phyloP scores from a whole-genome alignment of 169 alveolate species.

The Eimeria tenella region DNA sequence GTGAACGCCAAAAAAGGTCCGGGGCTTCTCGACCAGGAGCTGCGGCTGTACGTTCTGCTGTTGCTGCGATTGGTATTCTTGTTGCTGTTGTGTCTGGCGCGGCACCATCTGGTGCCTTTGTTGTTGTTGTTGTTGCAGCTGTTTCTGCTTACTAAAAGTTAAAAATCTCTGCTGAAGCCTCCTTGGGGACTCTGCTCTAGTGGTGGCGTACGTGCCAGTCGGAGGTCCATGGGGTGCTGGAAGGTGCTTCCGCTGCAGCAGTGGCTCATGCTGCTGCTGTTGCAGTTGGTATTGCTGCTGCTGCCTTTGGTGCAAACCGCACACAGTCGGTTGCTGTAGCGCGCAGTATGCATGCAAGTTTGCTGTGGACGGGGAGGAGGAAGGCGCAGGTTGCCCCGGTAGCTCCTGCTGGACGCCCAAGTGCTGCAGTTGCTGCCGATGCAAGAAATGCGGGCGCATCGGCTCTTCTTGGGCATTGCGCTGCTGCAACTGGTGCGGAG shows the following conservation, averaged over 20 bases:
- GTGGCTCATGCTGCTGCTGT: background rate
- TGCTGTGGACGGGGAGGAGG: background rate
- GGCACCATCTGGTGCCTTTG: background rate
- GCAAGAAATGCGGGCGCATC: background rate
- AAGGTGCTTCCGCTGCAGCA: background rate
- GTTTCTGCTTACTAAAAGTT: background rate
- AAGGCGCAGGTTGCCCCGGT: background rate
- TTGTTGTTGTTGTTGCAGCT: constrained; percentile 21
- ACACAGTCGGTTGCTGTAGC: background rate
- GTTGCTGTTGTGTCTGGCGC: constrained; percentile 8
- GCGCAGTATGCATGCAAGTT: background rate
- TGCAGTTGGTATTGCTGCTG: constrained; percentile 5
- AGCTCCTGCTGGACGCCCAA: background rate
- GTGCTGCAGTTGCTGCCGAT: background rate
- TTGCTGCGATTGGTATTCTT: background rate
- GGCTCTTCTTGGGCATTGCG: background rate
- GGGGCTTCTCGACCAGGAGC: constrained; percentile 1
- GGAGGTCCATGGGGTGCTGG: background rate
- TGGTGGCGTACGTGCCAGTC: constrained; percentile 33
- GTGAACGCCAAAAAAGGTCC: constrained; percentile 34
- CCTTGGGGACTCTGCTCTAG: constrained; percentile 18
- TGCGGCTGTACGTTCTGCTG: background rate
- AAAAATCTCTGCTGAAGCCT: background rate
- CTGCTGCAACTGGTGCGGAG: background rate
- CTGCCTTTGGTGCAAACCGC: background rate